A percentile compares a stretch with the other conserved stretches of the same genome.
Conservation (phyloP, 352 stramenopile genomes). For the Globisporangium abappressorium region DNA sequence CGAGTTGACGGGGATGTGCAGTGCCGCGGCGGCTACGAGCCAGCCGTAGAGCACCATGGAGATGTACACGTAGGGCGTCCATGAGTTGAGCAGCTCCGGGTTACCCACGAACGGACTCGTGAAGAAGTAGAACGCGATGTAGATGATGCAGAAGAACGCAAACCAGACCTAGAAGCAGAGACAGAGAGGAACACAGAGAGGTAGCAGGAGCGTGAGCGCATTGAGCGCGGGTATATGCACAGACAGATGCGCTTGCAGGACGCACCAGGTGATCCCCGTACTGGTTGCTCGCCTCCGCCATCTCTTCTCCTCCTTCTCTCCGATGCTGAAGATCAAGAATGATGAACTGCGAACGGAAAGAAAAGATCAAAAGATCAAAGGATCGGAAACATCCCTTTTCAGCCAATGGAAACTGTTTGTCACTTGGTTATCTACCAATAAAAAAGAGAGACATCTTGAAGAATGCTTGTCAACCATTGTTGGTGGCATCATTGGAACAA, state of each 20-base stretch:
- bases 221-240: not conserved
- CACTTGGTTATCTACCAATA: not conserved
- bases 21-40: conserved; percentile 69
- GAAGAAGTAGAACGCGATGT: conserved; percentile 88
- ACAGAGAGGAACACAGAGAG: not conserved
- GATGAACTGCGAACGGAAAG: not conserved
- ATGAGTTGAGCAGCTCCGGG: conserved; percentile 77
- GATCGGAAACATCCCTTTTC: not conserved
- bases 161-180: conserved; percentile 65
- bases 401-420: not conserved
- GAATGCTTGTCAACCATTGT: not conserved
- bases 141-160: conserved; percentile 72
- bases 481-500: not conserved
- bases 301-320: not conserved
- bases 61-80: conserved; percentile 87
- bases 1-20: conserved; percentile 73
- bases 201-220: not conserved
- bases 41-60: conserved; percentile 85
- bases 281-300: conserved; percentile 3
- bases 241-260: not conserved
- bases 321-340: not conserved
- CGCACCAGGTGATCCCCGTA: conserved; percentile 18
- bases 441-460: not conserved
- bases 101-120: conserved; percentile 86
- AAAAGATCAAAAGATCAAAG: not conserved